Percentiles rank a stretch among this genome's conserved stretches.
Conservation (phyloP, 768 basidiomycete species). For the Serendipita sp. region DNA sequence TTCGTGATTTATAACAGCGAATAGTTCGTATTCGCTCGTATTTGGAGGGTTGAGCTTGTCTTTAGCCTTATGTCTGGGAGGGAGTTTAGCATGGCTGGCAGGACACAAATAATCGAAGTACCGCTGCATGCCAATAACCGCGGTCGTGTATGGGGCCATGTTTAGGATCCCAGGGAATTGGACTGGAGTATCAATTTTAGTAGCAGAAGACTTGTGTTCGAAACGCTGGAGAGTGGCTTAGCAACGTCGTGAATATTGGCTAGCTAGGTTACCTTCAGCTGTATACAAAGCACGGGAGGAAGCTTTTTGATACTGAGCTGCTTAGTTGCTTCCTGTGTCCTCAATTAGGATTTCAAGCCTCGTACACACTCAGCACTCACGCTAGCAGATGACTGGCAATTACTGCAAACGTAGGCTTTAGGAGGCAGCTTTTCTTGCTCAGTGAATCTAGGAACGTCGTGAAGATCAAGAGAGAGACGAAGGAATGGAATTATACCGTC, state of each 20-base stretch:
- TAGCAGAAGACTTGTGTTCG: slow-evolving; percentile 67
- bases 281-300: slow-evolving; percentile 82
- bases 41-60: slow-evolving; percentile 36
- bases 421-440: slow-evolving; percentile 68
- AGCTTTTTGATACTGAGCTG: slow-evolving; percentile 71
- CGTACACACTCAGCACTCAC: slow-evolving; percentile 23
- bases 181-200: slow-evolving; percentile 74
- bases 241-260: background rate
- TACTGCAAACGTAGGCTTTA: slow-evolving; percentile 72
- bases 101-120: background rate
- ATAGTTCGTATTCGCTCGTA: slow-evolving; percentile 81
- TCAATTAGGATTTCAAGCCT: slow-evolving; percentile 3
- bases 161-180: slow-evolving; percentile 72
- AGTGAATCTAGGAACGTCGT: slow-evolving; percentile 44
- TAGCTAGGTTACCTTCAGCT: slow-evolving; percentile 58
- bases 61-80: background rate
- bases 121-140: slow-evolving; percentile 1
- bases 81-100: no score
- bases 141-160: slow-evolving; percentile 75
- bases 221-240: slow-evolving; percentile 47
- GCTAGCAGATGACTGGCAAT: slow-evolving; percentile 58
- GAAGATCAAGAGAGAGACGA: background rate
- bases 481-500: slow-evolving; percentile 33
- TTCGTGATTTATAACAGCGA: slow-evolving; percentile 88
- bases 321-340: slow-evolving; percentile 56